Conservation (phyloP, 169 alveolate species). For the Plasmodium ovale region DNA sequence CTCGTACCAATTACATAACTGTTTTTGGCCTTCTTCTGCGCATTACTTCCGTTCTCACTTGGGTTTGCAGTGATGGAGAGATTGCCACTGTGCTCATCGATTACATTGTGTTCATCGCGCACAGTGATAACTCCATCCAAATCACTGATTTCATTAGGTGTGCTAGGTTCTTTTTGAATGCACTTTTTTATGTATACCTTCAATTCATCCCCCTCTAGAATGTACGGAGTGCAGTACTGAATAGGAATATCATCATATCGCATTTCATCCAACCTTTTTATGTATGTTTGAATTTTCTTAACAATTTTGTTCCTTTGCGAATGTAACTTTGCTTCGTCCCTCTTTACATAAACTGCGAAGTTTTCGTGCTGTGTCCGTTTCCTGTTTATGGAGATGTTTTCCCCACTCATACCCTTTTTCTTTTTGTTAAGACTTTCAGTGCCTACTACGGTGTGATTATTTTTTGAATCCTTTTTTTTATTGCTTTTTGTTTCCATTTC, state of each 20-base stretch:
- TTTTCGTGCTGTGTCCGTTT: no score
- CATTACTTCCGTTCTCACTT: no score
- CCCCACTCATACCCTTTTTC: neutral
- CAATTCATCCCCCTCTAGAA: slow-evolving; percentile 46
- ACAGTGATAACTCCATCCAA: no score
- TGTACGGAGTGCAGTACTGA: slow-evolving; percentile 37
- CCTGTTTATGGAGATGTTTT: neutral
- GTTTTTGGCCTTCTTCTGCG: slow-evolving; percentile 10
- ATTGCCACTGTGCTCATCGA: no score
- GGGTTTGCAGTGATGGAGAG: no score
- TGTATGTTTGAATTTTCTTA: slow-evolving; percentile 11
- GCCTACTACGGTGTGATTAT: no score
- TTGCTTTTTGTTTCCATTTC: no score
- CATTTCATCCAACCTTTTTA: slow-evolving; percentile 10
- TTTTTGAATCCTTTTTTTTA: no score
- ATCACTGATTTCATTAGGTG: no score
- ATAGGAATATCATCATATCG: slow-evolving; percentile 54
- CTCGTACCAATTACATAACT: slow-evolving; percentile 65
- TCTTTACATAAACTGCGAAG: no score
- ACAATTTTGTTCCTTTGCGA: slow-evolving; percentile 7
- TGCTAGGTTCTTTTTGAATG: no score
- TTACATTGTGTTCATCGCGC: neutral
- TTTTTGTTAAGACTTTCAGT: no score
- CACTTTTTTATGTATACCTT: slow-evolving; percentile 48
- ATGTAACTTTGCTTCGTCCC: slow-evolving; percentile 12